Evolutionary conservation across 768 basidiomycete species (phyloP).

Genomic region (Mrakia frigida): DNA sequence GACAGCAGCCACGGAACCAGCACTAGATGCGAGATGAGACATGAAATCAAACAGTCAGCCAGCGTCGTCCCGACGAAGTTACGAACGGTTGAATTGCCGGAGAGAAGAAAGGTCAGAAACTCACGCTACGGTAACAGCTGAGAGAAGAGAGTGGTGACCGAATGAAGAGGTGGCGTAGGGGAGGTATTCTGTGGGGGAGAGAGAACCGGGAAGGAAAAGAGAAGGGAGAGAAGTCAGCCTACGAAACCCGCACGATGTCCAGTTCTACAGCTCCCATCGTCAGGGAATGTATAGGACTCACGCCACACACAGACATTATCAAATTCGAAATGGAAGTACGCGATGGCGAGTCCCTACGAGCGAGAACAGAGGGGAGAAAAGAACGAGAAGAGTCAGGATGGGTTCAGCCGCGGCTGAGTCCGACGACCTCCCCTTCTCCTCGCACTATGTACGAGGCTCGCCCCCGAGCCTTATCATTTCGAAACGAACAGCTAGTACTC

Average conservation of each 20-base stretch:
- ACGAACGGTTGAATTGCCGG: too few species aligned
- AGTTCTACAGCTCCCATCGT: too few species aligned
- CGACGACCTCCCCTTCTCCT: too few species aligned
- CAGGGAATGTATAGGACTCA: not conserved
- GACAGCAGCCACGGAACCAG: not conserved
- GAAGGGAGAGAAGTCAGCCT: too few species aligned
- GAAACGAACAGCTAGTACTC: too few species aligned
- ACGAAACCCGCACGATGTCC: too few species aligned
- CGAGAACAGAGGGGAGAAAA: too few species aligned
- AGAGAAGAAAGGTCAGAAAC: not conserved
- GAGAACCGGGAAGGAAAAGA: too few species aligned
- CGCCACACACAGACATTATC: not conserved
- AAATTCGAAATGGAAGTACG: not conserved
- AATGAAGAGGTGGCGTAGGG: not conserved
- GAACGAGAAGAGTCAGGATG: too few species aligned
- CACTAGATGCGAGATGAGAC: not conserved
- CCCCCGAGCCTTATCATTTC: too few species aligned
- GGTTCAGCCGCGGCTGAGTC: too few species aligned
- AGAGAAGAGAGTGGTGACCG: not conserved
- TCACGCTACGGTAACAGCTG: not conserved
- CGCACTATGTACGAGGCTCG: too few species aligned
- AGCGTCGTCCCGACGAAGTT: not conserved
- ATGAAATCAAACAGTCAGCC: not conserved
- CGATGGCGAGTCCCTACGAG: not conserved
- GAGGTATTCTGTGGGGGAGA: not conserved